Evolutionary conservation across 306 rosid species (phyloP).

Genomic region (Myrica gale): DNA sequence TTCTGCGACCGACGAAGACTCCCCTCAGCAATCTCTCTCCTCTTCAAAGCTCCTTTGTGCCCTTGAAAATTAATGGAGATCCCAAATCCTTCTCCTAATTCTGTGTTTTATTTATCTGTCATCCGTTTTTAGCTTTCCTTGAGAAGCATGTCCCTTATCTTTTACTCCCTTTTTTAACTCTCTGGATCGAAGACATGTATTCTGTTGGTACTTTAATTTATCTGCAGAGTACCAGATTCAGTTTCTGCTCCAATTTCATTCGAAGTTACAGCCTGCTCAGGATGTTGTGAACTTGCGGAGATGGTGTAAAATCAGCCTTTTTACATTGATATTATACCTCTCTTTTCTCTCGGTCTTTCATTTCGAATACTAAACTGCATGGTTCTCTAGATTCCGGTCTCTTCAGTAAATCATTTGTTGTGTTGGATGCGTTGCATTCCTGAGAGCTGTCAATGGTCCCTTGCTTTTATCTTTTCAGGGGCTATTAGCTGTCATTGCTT

Average conservation of each 20-base stretch:
- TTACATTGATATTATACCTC: neutral
- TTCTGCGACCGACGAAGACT: conserved; percentile 31
- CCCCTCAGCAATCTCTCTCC: conserved; percentile 25
- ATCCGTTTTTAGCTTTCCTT: neutral
- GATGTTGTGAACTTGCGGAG: neutral
- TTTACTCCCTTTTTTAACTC: neutral
- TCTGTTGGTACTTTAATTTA: neutral
- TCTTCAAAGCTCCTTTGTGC: conserved; percentile 13
- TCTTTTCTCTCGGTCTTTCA: neutral
- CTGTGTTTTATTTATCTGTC: neutral
- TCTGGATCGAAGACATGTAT: neutral
- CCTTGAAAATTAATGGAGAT: neutral
- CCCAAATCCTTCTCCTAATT: conserved; percentile 11
- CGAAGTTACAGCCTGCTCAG: neutral
- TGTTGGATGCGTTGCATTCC: too few species aligned
- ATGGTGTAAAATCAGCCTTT: neutral
- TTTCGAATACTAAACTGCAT: too few species aligned
- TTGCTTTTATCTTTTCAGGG: too few species aligned
- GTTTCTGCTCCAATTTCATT: too few species aligned
- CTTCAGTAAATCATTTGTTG: too few species aligned
- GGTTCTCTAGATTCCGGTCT: neutral
- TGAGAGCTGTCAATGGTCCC: neutral
- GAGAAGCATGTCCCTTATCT: neutral
- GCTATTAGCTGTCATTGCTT: too few species aligned
- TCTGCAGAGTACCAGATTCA: neutral